Conservation (phyloP, 768 basidiomycete species). For the Cystoderma amianthinum region DNA sequence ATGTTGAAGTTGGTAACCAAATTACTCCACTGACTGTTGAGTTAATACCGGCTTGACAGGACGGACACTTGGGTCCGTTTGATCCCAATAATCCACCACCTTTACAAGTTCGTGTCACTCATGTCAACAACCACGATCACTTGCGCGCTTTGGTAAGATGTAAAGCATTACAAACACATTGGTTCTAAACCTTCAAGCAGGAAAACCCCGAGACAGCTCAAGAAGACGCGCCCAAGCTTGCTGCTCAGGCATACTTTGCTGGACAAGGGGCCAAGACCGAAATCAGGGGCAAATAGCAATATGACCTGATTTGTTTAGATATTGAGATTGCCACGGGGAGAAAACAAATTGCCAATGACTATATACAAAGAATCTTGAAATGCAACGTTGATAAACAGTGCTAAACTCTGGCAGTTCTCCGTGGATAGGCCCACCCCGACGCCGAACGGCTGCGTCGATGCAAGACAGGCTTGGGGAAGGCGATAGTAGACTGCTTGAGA, state of each 20-base stretch:
- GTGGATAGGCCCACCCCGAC: slow-evolving; percentile 21
- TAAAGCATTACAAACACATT: neutral
- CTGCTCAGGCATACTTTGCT: neutral
- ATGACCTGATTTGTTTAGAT: neutral
- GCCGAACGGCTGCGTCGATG: slow-evolving; percentile 19
- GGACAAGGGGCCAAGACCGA: neutral
- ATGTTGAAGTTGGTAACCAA: slow-evolving; percentile 30
- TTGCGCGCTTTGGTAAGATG: slow-evolving; percentile 18
- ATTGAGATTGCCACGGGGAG: neutral
- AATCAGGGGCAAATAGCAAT: neutral
- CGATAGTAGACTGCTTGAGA: neutral
- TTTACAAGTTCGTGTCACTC: slow-evolving; percentile 25
- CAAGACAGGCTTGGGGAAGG: neutral
- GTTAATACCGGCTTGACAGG: slow-evolving; percentile 10
- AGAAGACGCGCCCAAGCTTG: neutral
- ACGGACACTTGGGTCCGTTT: slow-evolving; percentile 14
- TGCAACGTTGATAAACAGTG: neutral
- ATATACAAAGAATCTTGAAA: neutral
- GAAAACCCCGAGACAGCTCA: neutral
- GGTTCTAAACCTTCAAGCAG: neutral
- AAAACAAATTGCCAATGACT: neutral
- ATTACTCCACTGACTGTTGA: slow-evolving; percentile 1
- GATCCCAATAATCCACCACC: slow-evolving; percentile 18
- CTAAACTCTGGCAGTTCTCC: slow-evolving; percentile 3
- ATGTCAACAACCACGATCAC: slow-evolving; percentile 29